phyloP scores from a whole-genome alignment of 2,329 filamentous ascomycete genomes.

The Cytospora chrysosperma region DNA sequence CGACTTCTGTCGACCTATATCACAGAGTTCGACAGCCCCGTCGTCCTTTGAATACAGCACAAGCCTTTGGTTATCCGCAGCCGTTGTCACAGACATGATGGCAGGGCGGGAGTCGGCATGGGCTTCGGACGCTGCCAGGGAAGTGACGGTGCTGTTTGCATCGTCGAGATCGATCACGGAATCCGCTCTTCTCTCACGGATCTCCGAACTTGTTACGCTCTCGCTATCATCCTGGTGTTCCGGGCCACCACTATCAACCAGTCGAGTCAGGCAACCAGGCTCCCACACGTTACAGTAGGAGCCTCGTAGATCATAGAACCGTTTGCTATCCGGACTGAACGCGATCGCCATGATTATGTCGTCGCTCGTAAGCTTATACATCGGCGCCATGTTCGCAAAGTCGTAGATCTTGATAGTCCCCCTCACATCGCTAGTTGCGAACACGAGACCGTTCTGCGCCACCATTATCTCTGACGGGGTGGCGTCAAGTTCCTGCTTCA shows the following conservation, averaged over 20 bases:
- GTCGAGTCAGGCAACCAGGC: constrained; percentile 25
- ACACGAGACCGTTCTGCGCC: constrained; percentile 26
- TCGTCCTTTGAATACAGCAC: constrained; percentile 23
- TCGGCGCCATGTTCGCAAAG: constrained; percentile 23
- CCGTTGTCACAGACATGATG: constrained; percentile 17
- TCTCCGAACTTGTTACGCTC: constrained; percentile 7
- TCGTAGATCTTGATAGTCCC: constrained; percentile 28
- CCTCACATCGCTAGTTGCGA: constrained; percentile 24
- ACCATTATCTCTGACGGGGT: constrained; percentile 6
- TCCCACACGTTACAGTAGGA: constrained; percentile 30
- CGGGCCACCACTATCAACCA: constrained; percentile 12
- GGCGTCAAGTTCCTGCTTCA: constrained; percentile 17
- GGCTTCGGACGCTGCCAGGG: constrained; percentile 18
- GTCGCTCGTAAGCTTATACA: constrained; percentile 27
- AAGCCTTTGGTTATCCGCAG: neutral
- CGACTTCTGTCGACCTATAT: constrained; percentile 14
- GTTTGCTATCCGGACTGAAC: constrained; percentile 25
- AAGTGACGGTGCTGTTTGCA: constrained; percentile 13
- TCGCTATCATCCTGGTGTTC: neutral
- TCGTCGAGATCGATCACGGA: constrained; percentile 13
- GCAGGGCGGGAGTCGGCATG: constrained; percentile 20
- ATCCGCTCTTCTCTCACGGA: neutral
- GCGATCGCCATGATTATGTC: constrained; percentile 22
- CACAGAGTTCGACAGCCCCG: constrained; percentile 24
- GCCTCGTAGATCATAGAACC: constrained; percentile 28